Conservation (phyloP, 202 grass and related monocot species). For the Brachypodium distachyon region DNA sequence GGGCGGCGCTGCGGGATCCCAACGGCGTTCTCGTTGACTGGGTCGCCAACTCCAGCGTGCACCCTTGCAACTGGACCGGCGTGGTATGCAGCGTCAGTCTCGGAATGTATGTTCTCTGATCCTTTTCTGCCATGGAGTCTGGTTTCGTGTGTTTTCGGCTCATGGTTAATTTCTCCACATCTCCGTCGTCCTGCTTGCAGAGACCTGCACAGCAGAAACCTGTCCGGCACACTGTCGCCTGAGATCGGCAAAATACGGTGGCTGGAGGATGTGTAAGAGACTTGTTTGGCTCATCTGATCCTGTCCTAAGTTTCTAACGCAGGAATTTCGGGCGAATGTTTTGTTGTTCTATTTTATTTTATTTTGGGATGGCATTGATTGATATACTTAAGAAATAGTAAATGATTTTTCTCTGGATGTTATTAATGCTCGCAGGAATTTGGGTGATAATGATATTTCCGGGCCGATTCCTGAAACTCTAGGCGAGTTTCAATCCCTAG, state of each 20-base stretch:
- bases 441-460: slow-evolving; percentile 61
- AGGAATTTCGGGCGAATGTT: neutral
- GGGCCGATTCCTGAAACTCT: slow-evolving; percentile 53
- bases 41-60: slow-evolving; percentile 36
- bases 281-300: neutral
- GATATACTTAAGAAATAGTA: too few species aligned
- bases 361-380: too few species aligned
- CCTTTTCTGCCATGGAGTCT: neutral
- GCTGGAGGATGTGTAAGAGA: slow-evolving; percentile 53
- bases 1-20: slow-evolving; percentile 42
- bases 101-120: slow-evolving; percentile 27
- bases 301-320: neutral
- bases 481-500: slow-evolving; percentile 37
- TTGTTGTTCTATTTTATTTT: too few species aligned
- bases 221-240: slow-evolving; percentile 55
- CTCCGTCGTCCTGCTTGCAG: slow-evolving; percentile 21
- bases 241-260: slow-evolving; percentile 52
- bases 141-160: neutral
- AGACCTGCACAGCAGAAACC: slow-evolving; percentile 34
- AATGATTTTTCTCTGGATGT: neutral
- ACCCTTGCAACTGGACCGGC: slow-evolving; percentile 64
- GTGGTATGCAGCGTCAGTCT: slow-evolving; percentile 49
- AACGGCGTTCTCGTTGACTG: slow-evolving; percentile 49
- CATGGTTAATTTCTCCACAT: neutral
- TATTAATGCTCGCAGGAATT: slow-evolving; percentile 33